Evolutionary conservation across 2,329 filamentous ascomycete species (phyloP).

Genomic region (Phoma sp.): DNA sequence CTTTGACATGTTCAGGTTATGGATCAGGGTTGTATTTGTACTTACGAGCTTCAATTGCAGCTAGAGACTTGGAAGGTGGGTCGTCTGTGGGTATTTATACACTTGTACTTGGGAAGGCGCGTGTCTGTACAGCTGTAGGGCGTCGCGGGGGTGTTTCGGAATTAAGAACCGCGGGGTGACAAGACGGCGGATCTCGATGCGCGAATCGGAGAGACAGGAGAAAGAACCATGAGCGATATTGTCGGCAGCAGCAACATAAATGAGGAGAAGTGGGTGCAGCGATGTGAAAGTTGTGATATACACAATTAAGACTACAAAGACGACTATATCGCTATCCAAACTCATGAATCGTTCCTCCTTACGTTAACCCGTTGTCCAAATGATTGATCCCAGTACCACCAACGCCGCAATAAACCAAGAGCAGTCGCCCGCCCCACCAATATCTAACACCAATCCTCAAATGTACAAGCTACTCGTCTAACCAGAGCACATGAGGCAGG

Average conservation of each 20-base stretch:
- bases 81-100: not conserved
- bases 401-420: constrained; percentile 22
- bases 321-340: constrained; percentile 21
- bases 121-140: constrained; percentile 16
- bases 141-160: constrained; percentile 13
- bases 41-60: constrained; percentile 4
- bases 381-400: constrained; percentile 12
- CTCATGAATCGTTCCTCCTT: constrained; percentile 35
- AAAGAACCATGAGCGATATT: not conserved
- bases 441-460: constrained; percentile 18
- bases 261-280: not conserved
- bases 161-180: constrained; percentile 7
- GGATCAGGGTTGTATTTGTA: not conserved
- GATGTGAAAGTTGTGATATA: constrained; percentile 6
- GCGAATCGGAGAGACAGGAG: constrained; percentile 15
- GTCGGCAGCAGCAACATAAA: not conserved
- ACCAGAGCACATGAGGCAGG: constrained; percentile 97
- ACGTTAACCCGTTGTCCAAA: constrained; percentile 17
- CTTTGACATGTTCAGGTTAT: not conserved
- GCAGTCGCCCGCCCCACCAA: constrained; percentile 20
- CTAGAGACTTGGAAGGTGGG: not conserved
- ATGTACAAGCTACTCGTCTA: constrained; percentile 52
- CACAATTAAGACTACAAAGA: constrained; percentile 20
- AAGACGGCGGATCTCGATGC: constrained; percentile 7
- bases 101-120: constrained; percentile 12